Evolutionary conservation across 176 grass and related monocot genomes (phyloP).

Genomic region (Carex kokanica): DNA sequence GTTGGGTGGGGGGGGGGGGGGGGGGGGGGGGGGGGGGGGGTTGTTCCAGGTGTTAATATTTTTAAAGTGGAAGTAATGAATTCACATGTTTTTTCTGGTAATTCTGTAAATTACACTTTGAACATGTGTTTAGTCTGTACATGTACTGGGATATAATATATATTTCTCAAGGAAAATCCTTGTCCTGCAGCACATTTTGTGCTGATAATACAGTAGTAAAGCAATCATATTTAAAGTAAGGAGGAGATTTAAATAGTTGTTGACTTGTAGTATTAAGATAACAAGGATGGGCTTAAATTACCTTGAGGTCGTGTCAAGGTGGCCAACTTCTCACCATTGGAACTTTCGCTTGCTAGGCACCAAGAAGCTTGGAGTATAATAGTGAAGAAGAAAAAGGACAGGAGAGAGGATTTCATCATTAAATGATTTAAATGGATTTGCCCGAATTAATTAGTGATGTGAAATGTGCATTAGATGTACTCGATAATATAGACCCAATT

Average conservation of each 20-base stretch:
- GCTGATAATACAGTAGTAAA: too few relatives aligned
- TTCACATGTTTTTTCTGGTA: neutral
- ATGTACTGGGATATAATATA: neutral
- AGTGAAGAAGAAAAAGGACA: slow-evolving; percentile 19
- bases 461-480: slow-evolving; percentile 8
- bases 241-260: neutral
- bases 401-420: slow-evolving; percentile 16
- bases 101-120: neutral
- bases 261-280: neutral
- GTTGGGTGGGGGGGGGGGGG: too few relatives aligned
- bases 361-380: slow-evolving; percentile 28
- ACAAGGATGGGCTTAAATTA: neutral
- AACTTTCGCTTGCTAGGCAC: neutral
- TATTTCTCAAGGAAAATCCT: neutral
- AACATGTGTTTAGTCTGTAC: neutral
- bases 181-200: neutral
- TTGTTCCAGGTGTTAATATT: too few relatives aligned
- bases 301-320: neutral
- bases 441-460: neutral
- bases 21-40: too few relatives aligned
- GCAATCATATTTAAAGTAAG: too few relatives aligned
- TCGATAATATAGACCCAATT: neutral
- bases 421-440: slow-evolving; percentile 7
- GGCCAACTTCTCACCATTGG: slow-evolving; percentile 19
- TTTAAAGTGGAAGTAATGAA: neutral